Evolutionary conservation across 768 basidiomycete species (phyloP), one percentile per base, ranked within the genome.

Genomic region (Pleurotus tuoliensis): DNA sequence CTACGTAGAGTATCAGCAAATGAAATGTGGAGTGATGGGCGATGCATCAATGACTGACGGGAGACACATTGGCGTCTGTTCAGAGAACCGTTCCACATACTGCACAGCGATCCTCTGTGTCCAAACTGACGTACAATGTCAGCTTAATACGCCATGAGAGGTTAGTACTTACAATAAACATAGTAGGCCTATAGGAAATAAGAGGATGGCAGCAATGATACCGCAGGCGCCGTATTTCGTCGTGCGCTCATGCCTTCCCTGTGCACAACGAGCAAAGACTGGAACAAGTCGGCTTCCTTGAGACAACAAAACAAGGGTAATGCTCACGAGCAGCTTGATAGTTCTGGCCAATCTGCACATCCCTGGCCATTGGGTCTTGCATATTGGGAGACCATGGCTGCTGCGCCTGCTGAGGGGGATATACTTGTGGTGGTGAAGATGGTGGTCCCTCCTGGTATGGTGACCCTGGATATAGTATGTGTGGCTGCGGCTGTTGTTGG

Each of bases 141-240:
- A 41, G 20, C 24, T 41, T n/a, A 3, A 39, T n/a, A 41, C 9
- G 2, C 22, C n/a, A 38, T 3, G 18, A 50, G 15, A 50, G 11
- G 7, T 4, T 9, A 34, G 13, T 15, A 61, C 66, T 38, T 40
- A 69, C 69, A 67, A 68, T 43, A 70, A 62, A 47, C 65, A 69
- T 20, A 69, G 64, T 13, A 70, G 45, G 9, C 68, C 68, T 6
- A 62, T 57, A 5, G 69, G 69, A 55, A 70, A 70, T 25, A 61
- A 64, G 0, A 70, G 61, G 39, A 70, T 62, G 39, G 67, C 67
- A 27, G 63, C 57, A 39, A 70, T 61, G n/a, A 70, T 68, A 9
- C 69, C 69, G 56, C 66, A 67, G 4, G 64, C 55, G 39, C 69
- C 69, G 34, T 64, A 70, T 16, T 59, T 63, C 22, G 64, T 58